Conservation (phyloP, 2,329 filamentous ascomycete genomes). For the Fusarium dimerum region DNA sequence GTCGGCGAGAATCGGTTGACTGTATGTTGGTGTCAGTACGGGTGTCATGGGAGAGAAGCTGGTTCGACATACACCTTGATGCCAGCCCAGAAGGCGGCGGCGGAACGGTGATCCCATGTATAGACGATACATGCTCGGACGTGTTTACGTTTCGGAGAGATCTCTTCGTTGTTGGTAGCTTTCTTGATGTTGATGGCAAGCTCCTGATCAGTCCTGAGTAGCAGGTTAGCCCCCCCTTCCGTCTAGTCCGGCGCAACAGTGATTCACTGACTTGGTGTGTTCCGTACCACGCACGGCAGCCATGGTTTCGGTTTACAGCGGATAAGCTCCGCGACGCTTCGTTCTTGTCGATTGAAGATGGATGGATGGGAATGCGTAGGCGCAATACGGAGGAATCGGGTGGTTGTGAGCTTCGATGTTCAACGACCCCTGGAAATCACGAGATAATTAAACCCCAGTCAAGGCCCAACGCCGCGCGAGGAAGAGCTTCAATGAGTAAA, state of each 20-base stretch:
- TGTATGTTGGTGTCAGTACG: conserved; percentile 37
- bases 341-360: conserved; percentile 2
- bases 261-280: conserved; percentile 37
- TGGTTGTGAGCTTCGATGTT: conserved; percentile 10
- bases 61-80: conserved; percentile 84
- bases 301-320: conserved; percentile 27
- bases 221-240: conserved; percentile 14
- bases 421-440: conserved; percentile 28
- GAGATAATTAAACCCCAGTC: conserved; percentile 23
- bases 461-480: conserved; percentile 21
- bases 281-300: conserved; percentile 36
- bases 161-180: conserved; percentile 68
- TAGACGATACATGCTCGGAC: conserved; percentile 97
- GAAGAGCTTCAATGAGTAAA: conserved; percentile 3
- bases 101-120: conserved; percentile 98
- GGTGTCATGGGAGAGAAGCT: conserved; percentile 8
- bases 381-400: conserved; percentile 1
- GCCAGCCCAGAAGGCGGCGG: conserved; percentile 91
- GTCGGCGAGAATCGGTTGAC: conserved; percentile 96
- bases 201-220: conserved; percentile 64
- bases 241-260: conserved; percentile 4
- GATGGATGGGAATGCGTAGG: conserved; percentile 6
- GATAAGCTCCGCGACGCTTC: conserved; percentile 15
- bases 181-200: conserved; percentile 71
- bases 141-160: conserved; percentile 81